Evolutionary conservation across 179 eudicot species (phyloP).

Genomic region (Drosera spatulata): DNA sequence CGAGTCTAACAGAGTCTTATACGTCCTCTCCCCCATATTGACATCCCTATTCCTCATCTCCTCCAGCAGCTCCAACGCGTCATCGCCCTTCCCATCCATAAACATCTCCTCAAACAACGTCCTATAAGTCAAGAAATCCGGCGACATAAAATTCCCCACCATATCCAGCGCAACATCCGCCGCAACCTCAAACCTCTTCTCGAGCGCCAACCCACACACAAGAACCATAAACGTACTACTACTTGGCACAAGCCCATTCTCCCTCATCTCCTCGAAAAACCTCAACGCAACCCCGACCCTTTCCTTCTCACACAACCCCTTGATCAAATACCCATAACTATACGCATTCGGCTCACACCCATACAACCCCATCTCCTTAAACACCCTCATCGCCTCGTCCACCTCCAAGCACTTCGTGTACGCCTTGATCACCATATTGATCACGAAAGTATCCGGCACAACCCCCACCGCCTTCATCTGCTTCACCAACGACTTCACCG

Average conservation of each 20-base stretch:
- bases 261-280: constrained; percentile 60
- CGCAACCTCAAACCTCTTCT: constrained; percentile 54
- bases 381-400: constrained; percentile 66
- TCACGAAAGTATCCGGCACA: constrained; percentile 51
- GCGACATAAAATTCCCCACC: constrained; percentile 49
- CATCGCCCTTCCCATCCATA: constrained; percentile 59
- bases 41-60: constrained; percentile 56
- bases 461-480: constrained; percentile 86
- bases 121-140: constrained; percentile 72
- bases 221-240: constrained; percentile 41
- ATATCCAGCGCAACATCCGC: constrained; percentile 51
- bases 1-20: constrained; percentile 38
- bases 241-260: constrained; percentile 47
- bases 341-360: constrained; percentile 66
- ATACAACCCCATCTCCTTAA: constrained; percentile 83
- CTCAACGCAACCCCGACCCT: constrained; percentile 50
- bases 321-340: constrained; percentile 56
- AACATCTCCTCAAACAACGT: constrained; percentile 77
- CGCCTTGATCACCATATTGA: constrained; percentile 84
- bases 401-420: constrained; percentile 54
- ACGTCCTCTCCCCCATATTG: constrained; percentile 57
- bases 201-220: constrained; percentile 82
- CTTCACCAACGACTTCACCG: constrained; percentile 46
- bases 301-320: constrained; percentile 87
- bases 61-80: constrained; percentile 68